These are phyloP conservation scores for Notholithocarpus densiflorus DNA, from an alignment of 306 rosid species.

Conservation along the genomic window DNA sequence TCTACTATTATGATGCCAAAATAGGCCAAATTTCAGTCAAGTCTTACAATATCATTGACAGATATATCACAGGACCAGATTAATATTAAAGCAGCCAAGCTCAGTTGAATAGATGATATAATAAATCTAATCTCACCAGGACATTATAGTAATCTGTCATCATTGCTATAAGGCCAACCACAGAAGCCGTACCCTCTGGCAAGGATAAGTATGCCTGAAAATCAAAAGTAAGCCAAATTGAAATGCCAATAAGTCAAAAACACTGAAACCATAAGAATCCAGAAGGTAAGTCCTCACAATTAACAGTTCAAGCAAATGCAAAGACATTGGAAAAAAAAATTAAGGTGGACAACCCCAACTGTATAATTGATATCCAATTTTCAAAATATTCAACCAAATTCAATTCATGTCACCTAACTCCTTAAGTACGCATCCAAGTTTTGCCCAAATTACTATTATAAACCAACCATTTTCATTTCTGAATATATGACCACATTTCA, in stretches of 20 bases:
- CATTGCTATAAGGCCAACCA: constrained; percentile 77
- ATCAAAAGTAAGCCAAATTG: constrained; percentile 11
- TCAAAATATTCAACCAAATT: neutral
- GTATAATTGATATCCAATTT: neutral
- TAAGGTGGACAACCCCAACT: neutral
- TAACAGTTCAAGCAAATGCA: neutral
- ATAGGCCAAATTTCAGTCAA: neutral
- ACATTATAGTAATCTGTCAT: constrained; percentile 86
- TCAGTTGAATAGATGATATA: constrained; percentile 1
- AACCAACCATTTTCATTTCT: constrained; percentile 4
- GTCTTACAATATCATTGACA: neutral
- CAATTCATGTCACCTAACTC: constrained; percentile 5
- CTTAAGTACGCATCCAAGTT: neutral
- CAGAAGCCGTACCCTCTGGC: constrained; percentile 88
- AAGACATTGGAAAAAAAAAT: neutral
- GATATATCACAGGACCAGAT: neutral
- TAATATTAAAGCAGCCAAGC: constrained; percentile 6
- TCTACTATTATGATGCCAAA: neutral
- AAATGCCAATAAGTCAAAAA: constrained; percentile 13
- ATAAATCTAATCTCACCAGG: constrained; percentile 45
- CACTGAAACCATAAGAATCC: constrained; percentile 3
- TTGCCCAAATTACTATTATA: constrained; percentile 5
- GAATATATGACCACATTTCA: constrained; percentile 1
- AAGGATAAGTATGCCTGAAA: constrained; percentile 83
- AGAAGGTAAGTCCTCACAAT: neutral